Percentiles rank a stretch among this genome's conserved stretches.
These are phyloP conservation scores for Cymbopogon citratus DNA, from an alignment of 176 grass and related monocot genomes.

Conservation along the genomic window DNA sequence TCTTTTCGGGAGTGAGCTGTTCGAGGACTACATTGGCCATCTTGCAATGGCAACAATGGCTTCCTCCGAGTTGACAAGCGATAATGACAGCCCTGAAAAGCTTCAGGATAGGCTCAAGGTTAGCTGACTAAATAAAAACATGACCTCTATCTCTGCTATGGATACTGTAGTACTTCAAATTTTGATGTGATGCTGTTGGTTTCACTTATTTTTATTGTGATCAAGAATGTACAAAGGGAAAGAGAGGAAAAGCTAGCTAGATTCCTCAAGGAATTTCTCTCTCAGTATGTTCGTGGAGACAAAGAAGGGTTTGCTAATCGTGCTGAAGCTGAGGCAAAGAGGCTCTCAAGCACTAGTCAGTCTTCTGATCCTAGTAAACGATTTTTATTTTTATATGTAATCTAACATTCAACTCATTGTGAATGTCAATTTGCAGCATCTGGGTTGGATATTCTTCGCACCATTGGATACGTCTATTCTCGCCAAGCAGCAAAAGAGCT, in stretches of 20 bases:
- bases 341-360: slow-evolving; percentile 68
- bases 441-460: slow-evolving; percentile 76
- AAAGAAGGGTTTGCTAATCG: slow-evolving; percentile 63
- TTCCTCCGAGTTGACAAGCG: slow-evolving; percentile 64
- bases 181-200: neutral
- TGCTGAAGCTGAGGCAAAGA: slow-evolving; percentile 74
- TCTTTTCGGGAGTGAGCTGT: slow-evolving; percentile 87
- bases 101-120: slow-evolving; percentile 97
- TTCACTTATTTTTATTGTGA: slow-evolving; percentile 20
- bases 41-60: slow-evolving; percentile 96
- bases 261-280: slow-evolving; percentile 84
- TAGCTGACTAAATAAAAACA: neutral
- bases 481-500: slow-evolving; percentile 93
- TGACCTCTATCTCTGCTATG: neutral
- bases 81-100: slow-evolving; percentile 65
- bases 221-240: slow-evolving; percentile 81
- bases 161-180: neutral
- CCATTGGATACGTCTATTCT: slow-evolving; percentile 87
- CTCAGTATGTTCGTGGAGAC: slow-evolving; percentile 63
- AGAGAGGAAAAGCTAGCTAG: slow-evolving; percentile 89
- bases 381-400: neutral
- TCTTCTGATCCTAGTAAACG: slow-evolving; percentile 9
- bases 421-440: slow-evolving; percentile 51
- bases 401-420: neutral
- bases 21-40: slow-evolving; percentile 90